phyloP scores from a whole-genome alignment of 768 basidiomycete species.

The Suillus sp. region DNA sequence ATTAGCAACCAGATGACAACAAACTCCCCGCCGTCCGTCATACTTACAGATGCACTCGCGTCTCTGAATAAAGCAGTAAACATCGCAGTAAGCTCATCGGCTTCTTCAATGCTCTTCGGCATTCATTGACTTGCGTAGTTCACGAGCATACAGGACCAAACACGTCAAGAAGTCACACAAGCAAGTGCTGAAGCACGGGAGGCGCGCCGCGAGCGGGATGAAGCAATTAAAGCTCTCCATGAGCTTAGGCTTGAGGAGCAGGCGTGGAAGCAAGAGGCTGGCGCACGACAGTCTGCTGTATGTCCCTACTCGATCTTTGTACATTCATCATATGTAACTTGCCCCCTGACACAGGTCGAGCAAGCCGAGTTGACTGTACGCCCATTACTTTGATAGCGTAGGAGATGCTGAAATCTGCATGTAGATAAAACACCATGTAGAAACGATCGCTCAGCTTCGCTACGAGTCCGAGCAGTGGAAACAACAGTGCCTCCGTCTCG shows the following conservation, averaged over 20 bases:
- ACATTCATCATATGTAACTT: conserved; percentile 16
- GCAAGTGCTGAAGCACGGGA: conserved; percentile 48
- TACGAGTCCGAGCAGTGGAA: conserved; percentile 74
- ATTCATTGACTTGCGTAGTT: conserved; percentile 40
- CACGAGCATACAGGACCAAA: conserved; percentile 55
- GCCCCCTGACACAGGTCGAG: conserved; percentile 40
- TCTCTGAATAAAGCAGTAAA: conserved; percentile 43
- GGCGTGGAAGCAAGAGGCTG: conserved; percentile 47
- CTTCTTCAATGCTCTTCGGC: neutral
- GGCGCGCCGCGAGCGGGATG: conserved; percentile 52
- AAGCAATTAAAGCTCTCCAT: conserved; percentile 49
- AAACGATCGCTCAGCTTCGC: conserved; percentile 61
- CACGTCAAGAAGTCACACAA: conserved; percentile 53
- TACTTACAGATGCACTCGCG: conserved; percentile 44
- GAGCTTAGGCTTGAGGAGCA: conserved; percentile 46
- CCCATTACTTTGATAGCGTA: conserved; percentile 3
- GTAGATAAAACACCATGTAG: conserved; percentile 60
- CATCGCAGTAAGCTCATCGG: conserved; percentile 37
- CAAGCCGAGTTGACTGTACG: conserved; percentile 61
- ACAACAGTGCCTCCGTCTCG: conserved; percentile 55
- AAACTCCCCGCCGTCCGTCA: conserved; percentile 33
- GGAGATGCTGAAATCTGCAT: neutral
- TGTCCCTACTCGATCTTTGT: conserved; percentile 29
- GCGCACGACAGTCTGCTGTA: conserved; percentile 49
- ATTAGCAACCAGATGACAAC: conserved; percentile 28